These are phyloP conservation scores for Aspergillus sclerotiicarbonarius DNA, from an alignment of 495 filamentous ascomycete genomes.

Conservation along the genomic window DNA sequence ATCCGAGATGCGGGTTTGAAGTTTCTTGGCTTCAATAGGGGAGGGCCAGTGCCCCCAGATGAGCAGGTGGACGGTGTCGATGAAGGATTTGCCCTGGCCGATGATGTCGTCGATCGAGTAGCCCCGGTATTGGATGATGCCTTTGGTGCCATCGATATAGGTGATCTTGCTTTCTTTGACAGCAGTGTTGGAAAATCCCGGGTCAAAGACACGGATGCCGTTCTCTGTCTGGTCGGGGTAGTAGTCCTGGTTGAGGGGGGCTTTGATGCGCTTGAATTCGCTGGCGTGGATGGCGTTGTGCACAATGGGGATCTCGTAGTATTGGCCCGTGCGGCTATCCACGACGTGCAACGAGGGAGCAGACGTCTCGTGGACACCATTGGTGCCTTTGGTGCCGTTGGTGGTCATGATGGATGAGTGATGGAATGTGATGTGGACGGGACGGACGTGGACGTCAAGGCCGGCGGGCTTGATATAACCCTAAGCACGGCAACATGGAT, in stretches of 20 bases:
- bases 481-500: no score
- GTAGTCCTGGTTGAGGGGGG: not conserved
- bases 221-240: not conserved
- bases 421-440: no score
- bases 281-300: constrained; percentile 3
- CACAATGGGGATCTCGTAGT: constrained; percentile 4
- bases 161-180: constrained; percentile 42
- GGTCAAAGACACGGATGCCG: constrained; percentile 46
- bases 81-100: not conserved
- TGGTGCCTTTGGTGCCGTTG: no score
- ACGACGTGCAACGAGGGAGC: not conserved
- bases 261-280: not conserved
- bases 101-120: constrained; percentile 3
- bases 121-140: constrained; percentile 9
- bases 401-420: no score
- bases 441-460: no score
- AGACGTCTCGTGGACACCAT: no score
- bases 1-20: not conserved
- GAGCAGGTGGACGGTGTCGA: not conserved
- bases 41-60: not conserved
- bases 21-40: not conserved
- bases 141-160: constrained; percentile 27
- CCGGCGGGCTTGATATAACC: no score
- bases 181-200: constrained; percentile 49
- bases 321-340: not conserved